Base-by-base conservation (phyloP, 805 yeast species). In the Yamadazyma olivae region DNA sequence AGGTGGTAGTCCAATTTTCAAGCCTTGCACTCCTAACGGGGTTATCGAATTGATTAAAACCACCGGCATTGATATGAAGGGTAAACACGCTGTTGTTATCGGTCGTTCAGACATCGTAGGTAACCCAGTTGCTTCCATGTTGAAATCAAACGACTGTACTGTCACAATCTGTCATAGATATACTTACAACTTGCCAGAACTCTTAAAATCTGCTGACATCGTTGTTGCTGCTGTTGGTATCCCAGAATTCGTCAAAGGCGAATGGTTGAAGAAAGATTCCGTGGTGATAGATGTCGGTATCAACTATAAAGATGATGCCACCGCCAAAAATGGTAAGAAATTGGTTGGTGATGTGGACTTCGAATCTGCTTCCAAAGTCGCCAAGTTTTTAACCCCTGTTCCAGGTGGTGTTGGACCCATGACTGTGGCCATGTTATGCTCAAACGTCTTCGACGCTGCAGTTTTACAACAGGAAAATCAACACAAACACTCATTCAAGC, bases 361-460 rank as follows among this genome's bases (percentile, higher is more conserved):
- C 53, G 83, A 70, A 36, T 66, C 79, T 20, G 90, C 87, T 36
- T 61, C 71, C 39, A 57, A 67, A 34, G 73, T 71, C 36, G 93
- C 90, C 3, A 64, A 81, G 9, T 76, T 73, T 49, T 75, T 93
- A 44, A 90, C 98, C 5, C 99, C 99, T 13, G 99, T 91, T 38
- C 99, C 99, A 21, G 98, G 98, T 57, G 98, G 98, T 51, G 98
- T 91, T 44, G 99, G 99, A 27, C 99, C 99, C 46, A 91, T 91
- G 98, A 91, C 99, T 18, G 97, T 91, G 32, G 96, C 96, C 27
- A 89, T 90, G 96, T 77, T 91, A 42, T 75, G 90, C 44, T 76
- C 83, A 46, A 91, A 93, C 54, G 91, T 91, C 8, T 70, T 80
- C 39, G 73, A 76, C 46, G 87, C 96, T 34, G 95, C 98, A 15